A percentile compares a stretch with the other conserved stretches of the same genome.
phyloP scores from a whole-genome alignment of 345 rosid species.

The Raphanus raphanistrum region DNA sequence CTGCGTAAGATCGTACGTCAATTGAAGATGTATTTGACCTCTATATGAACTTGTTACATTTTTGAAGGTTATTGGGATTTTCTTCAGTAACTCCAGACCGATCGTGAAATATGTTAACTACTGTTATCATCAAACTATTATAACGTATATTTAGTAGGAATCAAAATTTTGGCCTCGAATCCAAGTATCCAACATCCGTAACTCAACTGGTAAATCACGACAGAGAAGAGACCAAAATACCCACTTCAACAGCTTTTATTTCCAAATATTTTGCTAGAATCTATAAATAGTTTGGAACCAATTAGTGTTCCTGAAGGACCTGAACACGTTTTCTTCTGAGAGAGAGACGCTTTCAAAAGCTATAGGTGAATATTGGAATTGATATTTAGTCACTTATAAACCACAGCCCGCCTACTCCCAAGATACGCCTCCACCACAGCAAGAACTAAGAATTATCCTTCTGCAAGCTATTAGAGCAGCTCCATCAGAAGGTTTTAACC shows the following conservation, averaged over 20 bases:
- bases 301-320: not conserved
- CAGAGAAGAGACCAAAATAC: not conserved
- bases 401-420: not conserved
- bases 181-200: not conserved
- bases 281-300: not conserved
- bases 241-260: not conserved
- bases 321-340: not conserved
- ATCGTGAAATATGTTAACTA: not conserved
- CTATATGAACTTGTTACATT: slow-evolving; percentile 25
- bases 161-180: not conserved
- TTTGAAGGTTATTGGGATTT: not conserved
- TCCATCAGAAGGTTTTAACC: too few relatives aligned
- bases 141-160: not conserved
- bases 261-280: not conserved
- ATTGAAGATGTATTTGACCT: slow-evolving; percentile 30
- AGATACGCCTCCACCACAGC: not conserved
- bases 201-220: not conserved
- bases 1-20: slow-evolving; percentile 44
- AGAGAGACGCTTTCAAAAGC: not conserved
- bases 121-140: not conserved
- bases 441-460: not conserved
- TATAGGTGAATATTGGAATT: not conserved
- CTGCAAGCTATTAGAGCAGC: not conserved
- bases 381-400: not conserved
- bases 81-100: not conserved